phyloP scores from a whole-genome alignment of 2,329 filamentous ascomycete species.

The Beauveria rudraprayagi region DNA sequence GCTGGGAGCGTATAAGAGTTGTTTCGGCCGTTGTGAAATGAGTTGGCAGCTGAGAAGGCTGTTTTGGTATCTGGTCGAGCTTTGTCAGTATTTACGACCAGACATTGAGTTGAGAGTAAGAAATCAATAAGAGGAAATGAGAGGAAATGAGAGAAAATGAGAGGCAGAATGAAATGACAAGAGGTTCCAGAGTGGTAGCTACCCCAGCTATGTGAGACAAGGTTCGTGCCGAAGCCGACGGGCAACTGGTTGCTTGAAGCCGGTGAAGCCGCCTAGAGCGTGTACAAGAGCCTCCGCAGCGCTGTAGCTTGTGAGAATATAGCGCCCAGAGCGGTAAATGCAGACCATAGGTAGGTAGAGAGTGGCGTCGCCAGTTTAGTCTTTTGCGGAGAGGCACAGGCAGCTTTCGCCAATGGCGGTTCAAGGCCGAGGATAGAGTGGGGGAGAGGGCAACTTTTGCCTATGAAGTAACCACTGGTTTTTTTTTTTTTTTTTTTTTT shows the following conservation, averaged over 20 bases:
- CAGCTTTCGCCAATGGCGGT: background rate
- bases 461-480: background rate
- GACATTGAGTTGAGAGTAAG: background rate
- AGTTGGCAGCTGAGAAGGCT: conserved; percentile 4
- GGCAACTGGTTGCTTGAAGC: background rate
- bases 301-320: background rate
- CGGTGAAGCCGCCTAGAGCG: background rate
- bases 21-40: background rate
- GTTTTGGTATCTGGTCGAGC: background rate
- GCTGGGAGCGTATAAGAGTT: background rate
- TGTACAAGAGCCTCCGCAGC: background rate
- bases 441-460: background rate
- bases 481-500: background rate
- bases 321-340: background rate
- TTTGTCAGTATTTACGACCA: background rate
- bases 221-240: background rate
- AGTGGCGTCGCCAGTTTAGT: background rate
- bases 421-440: background rate
- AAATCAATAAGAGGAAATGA: background rate
- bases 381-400: background rate
- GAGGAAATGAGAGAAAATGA: background rate
- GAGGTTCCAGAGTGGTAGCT: background rate
- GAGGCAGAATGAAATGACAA: background rate
- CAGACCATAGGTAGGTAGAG: background rate
- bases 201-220: background rate